A percentile compares a stretch with the other conserved stretches of the same genome.
Evolutionary conservation across 1,139 yeast species (phyloP).

Genomic region (Casaregolazyma lundiana): DNA sequence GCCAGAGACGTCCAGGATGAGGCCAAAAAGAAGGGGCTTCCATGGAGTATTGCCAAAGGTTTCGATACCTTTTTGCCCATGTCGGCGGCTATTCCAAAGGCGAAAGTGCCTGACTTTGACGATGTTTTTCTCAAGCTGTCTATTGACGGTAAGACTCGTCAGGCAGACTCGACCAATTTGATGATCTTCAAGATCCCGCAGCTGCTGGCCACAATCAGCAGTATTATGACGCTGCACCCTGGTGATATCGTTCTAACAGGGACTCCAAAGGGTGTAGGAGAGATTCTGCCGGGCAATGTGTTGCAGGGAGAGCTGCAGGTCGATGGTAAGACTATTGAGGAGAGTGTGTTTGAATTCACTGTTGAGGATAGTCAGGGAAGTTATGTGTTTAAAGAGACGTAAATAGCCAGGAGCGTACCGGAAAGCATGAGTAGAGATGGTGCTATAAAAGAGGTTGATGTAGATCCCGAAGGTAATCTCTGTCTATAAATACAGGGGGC

Average conservation of each 20-base stretch:
- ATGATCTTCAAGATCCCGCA: conserved; percentile 88
- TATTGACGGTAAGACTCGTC: conserved; percentile 68
- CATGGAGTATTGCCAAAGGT: conserved; percentile 96
- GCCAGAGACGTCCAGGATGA: conserved; percentile 95
- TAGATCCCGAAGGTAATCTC: too few species aligned
- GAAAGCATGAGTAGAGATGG: not conserved
- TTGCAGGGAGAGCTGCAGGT: conserved; percentile 58
- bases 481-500: too few species aligned
- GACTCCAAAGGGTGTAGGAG: conserved; percentile 98
- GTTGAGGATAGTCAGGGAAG: conserved; percentile 78
- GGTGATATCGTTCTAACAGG: conserved; percentile 94
- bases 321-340: conserved; percentile 52
- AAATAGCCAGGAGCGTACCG: too few species aligned
- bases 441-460: not conserved
- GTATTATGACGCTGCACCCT: conserved; percentile 82
- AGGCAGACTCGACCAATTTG: conserved; percentile 71
- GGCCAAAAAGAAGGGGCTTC: conserved; percentile 89
- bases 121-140: conserved; percentile 60
- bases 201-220: conserved; percentile 74
- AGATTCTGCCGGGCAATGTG: conserved; percentile 69
- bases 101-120: conserved; percentile 65
- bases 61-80: conserved; percentile 93
- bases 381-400: conserved; percentile 45
- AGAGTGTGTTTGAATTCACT: conserved; percentile 45
- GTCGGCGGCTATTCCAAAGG: conserved; percentile 63